Conservation (phyloP, 495 filamentous ascomycete genomes). For the Emericellopsis terricola region DNA sequence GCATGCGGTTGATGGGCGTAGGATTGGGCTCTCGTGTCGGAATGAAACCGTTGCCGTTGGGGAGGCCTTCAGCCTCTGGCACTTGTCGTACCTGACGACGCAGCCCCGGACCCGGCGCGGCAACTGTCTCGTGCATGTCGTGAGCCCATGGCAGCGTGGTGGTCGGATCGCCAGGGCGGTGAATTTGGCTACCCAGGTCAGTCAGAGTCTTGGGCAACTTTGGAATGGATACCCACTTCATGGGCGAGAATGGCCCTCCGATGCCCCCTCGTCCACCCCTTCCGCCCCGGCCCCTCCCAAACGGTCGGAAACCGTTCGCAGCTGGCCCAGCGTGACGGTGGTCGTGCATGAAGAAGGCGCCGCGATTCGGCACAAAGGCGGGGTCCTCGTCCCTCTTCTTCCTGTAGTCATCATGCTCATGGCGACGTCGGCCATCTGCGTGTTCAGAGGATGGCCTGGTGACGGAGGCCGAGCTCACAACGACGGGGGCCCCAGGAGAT, state of each 20-base stretch:
- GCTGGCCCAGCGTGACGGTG: constrained; percentile 60
- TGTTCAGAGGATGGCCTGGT: constrained; percentile 25
- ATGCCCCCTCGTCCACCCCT: constrained; percentile 28
- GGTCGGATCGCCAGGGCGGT: constrained; percentile 31
- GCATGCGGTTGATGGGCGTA: constrained; percentile 35
- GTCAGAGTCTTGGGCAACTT: constrained; percentile 12
- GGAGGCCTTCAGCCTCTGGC: constrained; percentile 19
- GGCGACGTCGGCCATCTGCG: constrained; percentile 48
- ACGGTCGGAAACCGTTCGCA: constrained; percentile 59
- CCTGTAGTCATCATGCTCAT: constrained; percentile 80
- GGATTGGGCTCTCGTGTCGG: constrained; percentile 21
- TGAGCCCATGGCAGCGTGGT: constrained; percentile 73
- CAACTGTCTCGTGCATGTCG: constrained; percentile 81
- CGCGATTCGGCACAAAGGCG: constrained; percentile 85
- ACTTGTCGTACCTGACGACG: constrained; percentile 18
- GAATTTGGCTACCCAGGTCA: constrained; percentile 21
- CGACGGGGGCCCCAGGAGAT: constrained; percentile 19
- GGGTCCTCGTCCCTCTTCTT: constrained; percentile 80
- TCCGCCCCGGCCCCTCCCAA: constrained; percentile 36
- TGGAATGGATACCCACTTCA: constrained; percentile 29
- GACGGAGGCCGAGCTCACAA: constrained; percentile 25
- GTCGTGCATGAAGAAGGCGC: constrained; percentile 94
- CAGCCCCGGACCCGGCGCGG: constrained; percentile 23
- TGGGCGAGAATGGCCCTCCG: constrained; percentile 35
- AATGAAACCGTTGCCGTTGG: constrained; percentile 27